These are phyloP conservation scores for Cercospora sojina DNA, from an alignment of 2,329 filamentous ascomycete genomes.

Conservation along the genomic window DNA sequence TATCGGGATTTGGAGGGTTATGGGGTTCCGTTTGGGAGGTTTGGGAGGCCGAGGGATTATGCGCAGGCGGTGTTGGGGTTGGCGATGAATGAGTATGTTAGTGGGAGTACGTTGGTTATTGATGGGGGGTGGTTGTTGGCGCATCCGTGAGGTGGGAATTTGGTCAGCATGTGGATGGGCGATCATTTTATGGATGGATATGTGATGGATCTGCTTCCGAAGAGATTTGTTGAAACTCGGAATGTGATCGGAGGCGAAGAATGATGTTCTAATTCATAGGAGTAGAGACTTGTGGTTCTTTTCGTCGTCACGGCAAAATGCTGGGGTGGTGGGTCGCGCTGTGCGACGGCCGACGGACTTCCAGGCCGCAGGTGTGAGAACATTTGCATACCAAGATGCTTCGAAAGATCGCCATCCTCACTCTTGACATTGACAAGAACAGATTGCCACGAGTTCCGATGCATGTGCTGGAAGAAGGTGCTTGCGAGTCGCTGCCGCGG, in stretches of 20 bases:
- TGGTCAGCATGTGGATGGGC: too few relatives aligned
- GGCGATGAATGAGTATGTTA: constrained; percentile 60
- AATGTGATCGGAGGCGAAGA: background rate
- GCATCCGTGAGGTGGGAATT: constrained; percentile 25
- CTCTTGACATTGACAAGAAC: background rate
- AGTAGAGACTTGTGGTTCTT: background rate
- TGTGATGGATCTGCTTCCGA: background rate
- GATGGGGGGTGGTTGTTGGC: constrained; percentile 61
- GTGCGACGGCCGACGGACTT: background rate
- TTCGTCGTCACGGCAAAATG: background rate
- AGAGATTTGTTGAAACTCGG: background rate
- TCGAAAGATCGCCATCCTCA: background rate
- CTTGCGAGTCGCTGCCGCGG: constrained; percentile 4
- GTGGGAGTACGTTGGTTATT: constrained; percentile 61
- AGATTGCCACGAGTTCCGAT: background rate
- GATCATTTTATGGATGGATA: background rate
- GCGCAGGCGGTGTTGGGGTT: constrained; percentile 57
- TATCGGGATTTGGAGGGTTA: constrained; percentile 32
- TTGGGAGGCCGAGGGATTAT: constrained; percentile 42
- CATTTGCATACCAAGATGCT: background rate
- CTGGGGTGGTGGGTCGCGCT: background rate
- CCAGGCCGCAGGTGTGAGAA: background rate
- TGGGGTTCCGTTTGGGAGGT: constrained; percentile 43
- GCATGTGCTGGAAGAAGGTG: background rate
- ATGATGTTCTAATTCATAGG: background rate